Evolutionary conservation across 108 stramenopile species (phyloP), one percentile per base, ranked within the genome.

Genomic region (Skeletonema marinoi): DNA sequence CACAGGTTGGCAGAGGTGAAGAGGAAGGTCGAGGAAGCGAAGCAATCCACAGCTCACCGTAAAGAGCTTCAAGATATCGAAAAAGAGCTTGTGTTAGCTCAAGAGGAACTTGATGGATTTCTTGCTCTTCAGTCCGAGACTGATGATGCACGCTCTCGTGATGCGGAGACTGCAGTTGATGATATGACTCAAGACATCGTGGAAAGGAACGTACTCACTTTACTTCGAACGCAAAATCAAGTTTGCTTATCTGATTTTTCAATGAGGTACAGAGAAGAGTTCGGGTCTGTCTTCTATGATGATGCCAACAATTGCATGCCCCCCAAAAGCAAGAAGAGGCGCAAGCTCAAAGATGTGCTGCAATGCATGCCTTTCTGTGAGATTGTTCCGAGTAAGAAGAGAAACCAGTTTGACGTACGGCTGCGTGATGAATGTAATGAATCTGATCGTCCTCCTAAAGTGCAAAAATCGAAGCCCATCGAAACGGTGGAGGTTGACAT

Each of bases 291-390:
- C 12, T 31, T 70, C 17, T 12, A 14, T 14, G 54, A 70, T 6
- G 68, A 70, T 70, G 68, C 32, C 32, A 17, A 13, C 35, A 32
- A 38, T 17, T 17, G 29, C 12, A 21, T 46, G 41, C 29, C 42
- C 8, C 2, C 9, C 41, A 31, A 33, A 10, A 32, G 30, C 12
- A 70, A 51, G 21, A 70, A 70, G 33, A 33, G 32, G 33, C 48
- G 68, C n/a, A 70, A 70, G 54, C 68, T 70, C 33, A 33, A 33
- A 56, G 68, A 70, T 17, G 54, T 70, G 4, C 32, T 70, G 9
- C 36, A 58, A 33, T 2, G 33, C n/a, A 39, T 70, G 68, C 54
- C 68, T 35, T 29, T 14, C 29, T 54, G 50, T 58, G 54, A 70
- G 17, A 32, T 54, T 48, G 46, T 48, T 48, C 16, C 46, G n/a